phyloP scores from a whole-genome alignment of 2,329 filamentous ascomycete genomes.

The Alternaria rosae region DNA sequence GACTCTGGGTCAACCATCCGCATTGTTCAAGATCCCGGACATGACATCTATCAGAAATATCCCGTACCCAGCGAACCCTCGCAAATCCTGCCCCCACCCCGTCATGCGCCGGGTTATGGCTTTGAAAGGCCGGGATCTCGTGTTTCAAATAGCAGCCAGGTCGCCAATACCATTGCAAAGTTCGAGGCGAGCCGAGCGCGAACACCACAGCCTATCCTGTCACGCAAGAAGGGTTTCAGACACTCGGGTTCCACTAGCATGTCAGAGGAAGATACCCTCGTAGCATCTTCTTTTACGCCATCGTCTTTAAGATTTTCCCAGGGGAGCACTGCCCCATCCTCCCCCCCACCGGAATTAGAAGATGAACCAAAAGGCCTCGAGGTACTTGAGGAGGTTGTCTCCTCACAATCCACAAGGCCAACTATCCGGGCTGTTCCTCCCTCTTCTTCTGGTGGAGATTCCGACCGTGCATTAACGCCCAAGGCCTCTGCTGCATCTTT shows the following conservation, averaged over 20 bases:
- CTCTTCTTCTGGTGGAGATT: constrained; percentile 45
- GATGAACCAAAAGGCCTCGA: constrained; percentile 42
- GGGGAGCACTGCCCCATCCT: constrained; percentile 49
- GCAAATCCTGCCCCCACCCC: constrained; percentile 51
- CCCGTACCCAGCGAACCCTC: constrained; percentile 51
- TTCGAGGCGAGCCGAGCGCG: constrained; percentile 45
- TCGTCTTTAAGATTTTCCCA: constrained; percentile 50
- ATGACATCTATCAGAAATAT: constrained; percentile 49
- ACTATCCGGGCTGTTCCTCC: constrained; percentile 51
- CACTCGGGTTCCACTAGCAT: constrained; percentile 49
- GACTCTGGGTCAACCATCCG: constrained; percentile 50
- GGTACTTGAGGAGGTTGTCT: constrained; percentile 45
- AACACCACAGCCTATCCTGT: constrained; percentile 43
- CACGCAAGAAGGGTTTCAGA: constrained; percentile 45
- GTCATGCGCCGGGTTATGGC: constrained; percentile 47
- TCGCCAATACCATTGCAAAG: constrained; percentile 50
- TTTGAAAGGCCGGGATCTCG: constrained; percentile 48
- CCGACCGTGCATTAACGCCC: constrained; percentile 46
- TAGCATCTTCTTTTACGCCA: constrained; percentile 47
- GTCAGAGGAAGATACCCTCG: constrained; percentile 50
- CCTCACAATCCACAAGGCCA: constrained; percentile 26
- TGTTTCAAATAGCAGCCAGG: constrained; percentile 50
- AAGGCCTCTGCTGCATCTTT: constrained; percentile 47
- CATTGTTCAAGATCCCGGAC: constrained; percentile 48
- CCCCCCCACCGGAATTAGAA: constrained; percentile 41